A percentile compares a stretch with the other conserved stretches of the same genome.
phyloP scores from a whole-genome alignment of 345 rosid genomes.

The Limnanthes douglasii region DNA sequence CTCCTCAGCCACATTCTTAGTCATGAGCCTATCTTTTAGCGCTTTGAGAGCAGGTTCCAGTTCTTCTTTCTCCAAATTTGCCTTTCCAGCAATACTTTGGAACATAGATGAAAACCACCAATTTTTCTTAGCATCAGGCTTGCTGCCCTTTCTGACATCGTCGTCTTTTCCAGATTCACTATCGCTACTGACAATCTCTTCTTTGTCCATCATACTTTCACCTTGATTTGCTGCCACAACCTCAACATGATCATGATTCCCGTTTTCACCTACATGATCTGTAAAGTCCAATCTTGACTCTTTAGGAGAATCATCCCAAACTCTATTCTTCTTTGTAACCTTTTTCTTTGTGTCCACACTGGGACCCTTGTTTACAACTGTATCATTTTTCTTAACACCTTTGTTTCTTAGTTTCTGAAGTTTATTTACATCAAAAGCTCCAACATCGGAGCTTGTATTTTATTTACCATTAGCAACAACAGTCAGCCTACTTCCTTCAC shows the following conservation, averaged over 20 bases:
- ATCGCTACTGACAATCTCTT: slow-evolving; percentile 79
- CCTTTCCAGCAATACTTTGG: slow-evolving; percentile 98
- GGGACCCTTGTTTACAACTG: slow-evolving; percentile 55
- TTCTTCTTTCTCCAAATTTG: slow-evolving; percentile 88
- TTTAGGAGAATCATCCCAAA: slow-evolving; percentile 65
- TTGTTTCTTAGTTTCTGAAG: slow-evolving; percentile 78
- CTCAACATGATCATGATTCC: slow-evolving; percentile 30
- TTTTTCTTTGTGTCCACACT: slow-evolving; percentile 69
- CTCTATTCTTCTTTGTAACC: slow-evolving; percentile 69
- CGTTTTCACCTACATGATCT: slow-evolving; percentile 42
- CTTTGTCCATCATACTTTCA: slow-evolving; percentile 98
- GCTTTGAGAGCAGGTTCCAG: slow-evolving; percentile 88
- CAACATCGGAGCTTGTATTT: slow-evolving; percentile 49
- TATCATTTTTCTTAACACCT: slow-evolving; percentile 77
- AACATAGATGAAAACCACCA: slow-evolving; percentile 98
- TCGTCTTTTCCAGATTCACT: slow-evolving; percentile 70
- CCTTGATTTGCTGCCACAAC: slow-evolving; percentile 75
- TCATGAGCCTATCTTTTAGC: slow-evolving; percentile 96
- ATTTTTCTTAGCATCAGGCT: slow-evolving; percentile 62
- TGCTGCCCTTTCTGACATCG: slow-evolving; percentile 41
- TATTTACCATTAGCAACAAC: slow-evolving; percentile 63
- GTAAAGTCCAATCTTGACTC: slow-evolving; percentile 78
- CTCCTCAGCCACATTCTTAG: slow-evolving; percentile 99
- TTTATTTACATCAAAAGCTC: slow-evolving; percentile 78
- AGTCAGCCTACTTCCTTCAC: slow-evolving; percentile 26